Evolutionary conservation across 306 rosid species (phyloP).

Genomic region (Dalbergia cultrata): DNA sequence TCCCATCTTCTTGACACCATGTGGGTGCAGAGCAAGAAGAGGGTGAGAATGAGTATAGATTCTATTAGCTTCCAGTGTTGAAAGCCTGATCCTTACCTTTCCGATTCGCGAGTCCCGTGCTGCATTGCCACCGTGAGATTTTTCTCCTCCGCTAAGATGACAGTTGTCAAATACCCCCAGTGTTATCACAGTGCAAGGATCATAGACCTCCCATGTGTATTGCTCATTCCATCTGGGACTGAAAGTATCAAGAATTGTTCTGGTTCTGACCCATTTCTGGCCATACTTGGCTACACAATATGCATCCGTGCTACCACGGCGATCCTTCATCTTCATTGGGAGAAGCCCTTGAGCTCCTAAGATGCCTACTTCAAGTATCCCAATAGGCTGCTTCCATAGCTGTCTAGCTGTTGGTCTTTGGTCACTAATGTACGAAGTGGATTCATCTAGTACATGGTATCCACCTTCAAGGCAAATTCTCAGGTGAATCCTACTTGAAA

Average conservation of each 20-base stretch:
- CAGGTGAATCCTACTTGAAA: conserved; percentile 84
- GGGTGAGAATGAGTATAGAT: conserved; percentile 81
- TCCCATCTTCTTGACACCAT: conserved; percentile 95
- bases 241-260: conserved; percentile 80
- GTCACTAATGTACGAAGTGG: conserved; percentile 87
- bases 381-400: conserved; percentile 90
- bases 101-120: conserved; percentile 80
- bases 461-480: conserved; percentile 98
- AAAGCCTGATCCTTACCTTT: conserved; percentile 89
- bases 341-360: conserved; percentile 87
- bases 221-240: conserved; percentile 97
- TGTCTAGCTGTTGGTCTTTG: conserved; percentile 93
- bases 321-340: conserved; percentile 91
- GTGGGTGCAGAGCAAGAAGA: conserved; percentile 79
- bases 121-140: conserved; percentile 46
- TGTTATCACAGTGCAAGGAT: conserved; percentile 92
- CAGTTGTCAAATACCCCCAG: conserved; percentile 88
- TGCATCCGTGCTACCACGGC: conserved; percentile 81
- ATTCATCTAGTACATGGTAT: conserved; percentile 94
- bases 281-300: conserved; percentile 91
- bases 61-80: conserved; percentile 84
- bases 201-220: conserved; percentile 95
- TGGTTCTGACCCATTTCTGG: conserved; percentile 93
- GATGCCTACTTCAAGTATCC: conserved; percentile 90
- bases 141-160: conserved; percentile 75